phyloP scores from a whole-genome alignment of 768 basidiomycete genomes.

The Wakefieldia striispora region DNA sequence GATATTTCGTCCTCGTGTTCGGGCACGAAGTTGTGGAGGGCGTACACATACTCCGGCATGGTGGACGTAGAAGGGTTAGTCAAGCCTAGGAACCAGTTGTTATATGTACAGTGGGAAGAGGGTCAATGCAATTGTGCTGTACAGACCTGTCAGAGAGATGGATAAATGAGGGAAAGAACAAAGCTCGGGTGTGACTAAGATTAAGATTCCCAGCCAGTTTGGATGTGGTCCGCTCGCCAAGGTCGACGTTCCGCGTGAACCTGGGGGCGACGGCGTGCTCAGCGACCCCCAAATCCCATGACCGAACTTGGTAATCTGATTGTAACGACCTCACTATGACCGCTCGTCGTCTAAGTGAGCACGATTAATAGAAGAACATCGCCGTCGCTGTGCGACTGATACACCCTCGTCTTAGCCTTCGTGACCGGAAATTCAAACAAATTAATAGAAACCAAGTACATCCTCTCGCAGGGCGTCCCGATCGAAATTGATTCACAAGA shows the following conservation, averaged over 20 bases:
- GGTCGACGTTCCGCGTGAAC: slow-evolving; percentile 14
- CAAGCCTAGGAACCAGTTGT: not conserved
- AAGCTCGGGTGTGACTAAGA: slow-evolving; percentile 1
- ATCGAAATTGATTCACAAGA: slow-evolving; percentile 76
- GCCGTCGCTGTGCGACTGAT: slow-evolving; percentile 8
- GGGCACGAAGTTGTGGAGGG: slow-evolving; percentile 82
- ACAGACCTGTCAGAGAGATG: not conserved
- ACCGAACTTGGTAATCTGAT: not conserved
- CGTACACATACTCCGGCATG: slow-evolving; percentile 86
- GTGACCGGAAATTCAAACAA: slow-evolving; percentile 96
- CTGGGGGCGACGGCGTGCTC: slow-evolving; percentile 7
- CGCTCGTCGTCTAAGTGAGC: slow-evolving; percentile 26
- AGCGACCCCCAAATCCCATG: not conserved
- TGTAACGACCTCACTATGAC: slow-evolving; percentile 13
- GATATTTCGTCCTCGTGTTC: slow-evolving; percentile 93
- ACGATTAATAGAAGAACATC: not conserved
- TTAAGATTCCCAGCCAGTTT: slow-evolving; percentile 2
- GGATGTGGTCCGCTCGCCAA: slow-evolving; percentile 9
- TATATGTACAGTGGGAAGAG: too few relatives aligned
- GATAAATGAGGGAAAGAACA: not conserved
- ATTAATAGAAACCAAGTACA: slow-evolving; percentile 81
- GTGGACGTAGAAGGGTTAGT: slow-evolving; percentile 4
- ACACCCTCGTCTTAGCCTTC: slow-evolving; percentile 59
- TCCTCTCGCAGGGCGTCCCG: slow-evolving; percentile 63
- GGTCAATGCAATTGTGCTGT: not conserved